A percentile compares a stretch with the other conserved stretches of the same genome.
These are phyloP conservation scores for Pugionium cornutum DNA, from an alignment of 345 rosid species.

Conservation along the genomic window DNA sequence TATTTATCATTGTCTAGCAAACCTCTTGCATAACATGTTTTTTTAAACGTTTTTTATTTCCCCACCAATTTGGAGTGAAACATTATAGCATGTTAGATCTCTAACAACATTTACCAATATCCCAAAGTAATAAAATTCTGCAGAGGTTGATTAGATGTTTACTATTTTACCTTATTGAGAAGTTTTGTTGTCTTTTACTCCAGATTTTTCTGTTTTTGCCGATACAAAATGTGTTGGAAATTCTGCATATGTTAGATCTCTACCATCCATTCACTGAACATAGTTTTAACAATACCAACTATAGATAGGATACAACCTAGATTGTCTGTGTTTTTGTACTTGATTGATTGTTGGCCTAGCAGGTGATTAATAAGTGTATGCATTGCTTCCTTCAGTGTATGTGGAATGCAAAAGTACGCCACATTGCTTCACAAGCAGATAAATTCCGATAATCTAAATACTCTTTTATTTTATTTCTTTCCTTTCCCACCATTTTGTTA, in stretches of 20 bases:
- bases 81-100: neutral
- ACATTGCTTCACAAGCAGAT: constrained; percentile 1
- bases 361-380: neutral
- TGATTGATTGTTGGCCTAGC: neutral
- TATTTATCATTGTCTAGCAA: neutral
- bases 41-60: neutral
- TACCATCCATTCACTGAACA: neutral
- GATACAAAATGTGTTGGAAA: neutral
- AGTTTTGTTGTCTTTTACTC: neutral
- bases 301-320: neutral
- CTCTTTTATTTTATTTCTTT: neutral
- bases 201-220: neutral
- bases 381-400: neutral
- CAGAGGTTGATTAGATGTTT: neutral
- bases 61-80: neutral
- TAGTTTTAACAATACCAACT: neutral
- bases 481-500: neutral
- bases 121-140: neutral
- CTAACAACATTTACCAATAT: neutral
- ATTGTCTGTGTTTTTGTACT: neutral
- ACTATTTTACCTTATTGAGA: neutral
- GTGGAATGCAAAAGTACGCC: neutral
- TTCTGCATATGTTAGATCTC: neutral
- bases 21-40: neutral
- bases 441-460: neutral